phyloP scores from a whole-genome alignment of 176 grass and related monocot species.

The Zea luxurians region DNA sequence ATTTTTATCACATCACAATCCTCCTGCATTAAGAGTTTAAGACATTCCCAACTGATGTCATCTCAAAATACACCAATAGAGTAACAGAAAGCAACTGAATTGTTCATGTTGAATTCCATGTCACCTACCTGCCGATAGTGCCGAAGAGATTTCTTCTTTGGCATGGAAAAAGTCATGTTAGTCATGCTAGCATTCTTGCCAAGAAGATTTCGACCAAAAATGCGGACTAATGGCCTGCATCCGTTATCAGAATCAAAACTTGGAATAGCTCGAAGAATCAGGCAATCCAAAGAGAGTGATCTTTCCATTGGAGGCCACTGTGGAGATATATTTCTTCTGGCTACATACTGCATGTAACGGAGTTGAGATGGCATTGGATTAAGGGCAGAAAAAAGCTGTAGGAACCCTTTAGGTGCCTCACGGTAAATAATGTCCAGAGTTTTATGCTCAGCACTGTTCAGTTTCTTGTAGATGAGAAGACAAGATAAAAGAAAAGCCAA shows the following conservation, averaged over 20 bases:
- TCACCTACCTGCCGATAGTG: slow-evolving; percentile 78
- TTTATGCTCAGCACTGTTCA: slow-evolving; percentile 77
- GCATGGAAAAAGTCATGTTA: slow-evolving; percentile 80
- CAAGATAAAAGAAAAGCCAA: slow-evolving; percentile 92
- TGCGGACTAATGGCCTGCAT: slow-evolving; percentile 82
- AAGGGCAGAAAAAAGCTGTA: slow-evolving; percentile 90
- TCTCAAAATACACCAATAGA: not conserved
- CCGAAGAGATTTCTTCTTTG: slow-evolving; percentile 85
- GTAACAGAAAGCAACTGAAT: slow-evolving; percentile 34
- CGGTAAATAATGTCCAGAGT: slow-evolving; percentile 86
- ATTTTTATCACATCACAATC: slow-evolving; percentile 98
- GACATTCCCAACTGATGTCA: not conserved
- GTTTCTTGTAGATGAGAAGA: slow-evolving; percentile 83
- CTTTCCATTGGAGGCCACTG: slow-evolving; percentile 91
- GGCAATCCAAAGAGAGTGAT: slow-evolving; percentile 88
- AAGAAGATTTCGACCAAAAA: slow-evolving; percentile 83
- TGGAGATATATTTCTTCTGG: slow-evolving; percentile 88
- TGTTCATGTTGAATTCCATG: slow-evolving; percentile 26
- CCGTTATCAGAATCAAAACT: slow-evolving; percentile 88
- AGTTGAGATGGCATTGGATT: slow-evolving; percentile 96
- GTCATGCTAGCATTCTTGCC: slow-evolving; percentile 53
- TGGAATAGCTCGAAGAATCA: slow-evolving; percentile 93
- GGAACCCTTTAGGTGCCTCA: slow-evolving; percentile 90
- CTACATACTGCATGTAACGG: slow-evolving; percentile 88
- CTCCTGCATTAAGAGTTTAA: slow-evolving; percentile 56